Conservation (phyloP, 306 rosid genomes). For the Malus fusca region DNA sequence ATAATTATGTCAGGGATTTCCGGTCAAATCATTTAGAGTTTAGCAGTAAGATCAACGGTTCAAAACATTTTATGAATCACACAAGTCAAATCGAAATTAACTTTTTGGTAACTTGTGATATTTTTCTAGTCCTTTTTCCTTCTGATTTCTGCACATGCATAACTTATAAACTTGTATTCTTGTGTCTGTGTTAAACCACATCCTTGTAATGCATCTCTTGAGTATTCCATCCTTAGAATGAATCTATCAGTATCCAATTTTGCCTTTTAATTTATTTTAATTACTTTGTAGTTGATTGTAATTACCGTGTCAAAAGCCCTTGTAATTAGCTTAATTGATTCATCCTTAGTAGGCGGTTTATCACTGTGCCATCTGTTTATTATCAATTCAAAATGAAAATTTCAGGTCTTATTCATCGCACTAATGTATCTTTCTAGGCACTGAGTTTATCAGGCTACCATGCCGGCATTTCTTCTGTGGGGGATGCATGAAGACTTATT, state of each 20-base stretch:
- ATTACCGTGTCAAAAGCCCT: neutral
- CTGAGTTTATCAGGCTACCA: conserved; percentile 54
- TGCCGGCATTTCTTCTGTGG: conserved; percentile 82
- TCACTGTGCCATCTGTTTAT: conserved; percentile 7
- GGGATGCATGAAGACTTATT: conserved; percentile 77
- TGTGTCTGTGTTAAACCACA: neutral
- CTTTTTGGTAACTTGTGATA: neutral
- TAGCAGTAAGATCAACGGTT: neutral
- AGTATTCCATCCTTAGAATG: neutral
- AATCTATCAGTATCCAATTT: neutral
- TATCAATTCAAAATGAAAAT: neutral
- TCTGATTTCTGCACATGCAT: neutral
- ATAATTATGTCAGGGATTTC: neutral
- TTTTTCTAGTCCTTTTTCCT: neutral
- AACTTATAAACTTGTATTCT: neutral
- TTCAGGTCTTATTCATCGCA: neutral
- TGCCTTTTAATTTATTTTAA: neutral
- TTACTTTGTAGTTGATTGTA: neutral
- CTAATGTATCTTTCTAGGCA: conserved; percentile 32
- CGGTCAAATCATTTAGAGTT: neutral
- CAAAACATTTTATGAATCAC: neutral
- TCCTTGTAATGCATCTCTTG: neutral
- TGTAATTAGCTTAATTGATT: neutral
- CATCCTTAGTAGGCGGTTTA: neutral
- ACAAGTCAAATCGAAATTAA: neutral